Evolutionary conservation across 139 green algal species (phyloP), one percentile per base, ranked within the genome.

Genomic region (Tetradesmus lagerheimii): DNA sequence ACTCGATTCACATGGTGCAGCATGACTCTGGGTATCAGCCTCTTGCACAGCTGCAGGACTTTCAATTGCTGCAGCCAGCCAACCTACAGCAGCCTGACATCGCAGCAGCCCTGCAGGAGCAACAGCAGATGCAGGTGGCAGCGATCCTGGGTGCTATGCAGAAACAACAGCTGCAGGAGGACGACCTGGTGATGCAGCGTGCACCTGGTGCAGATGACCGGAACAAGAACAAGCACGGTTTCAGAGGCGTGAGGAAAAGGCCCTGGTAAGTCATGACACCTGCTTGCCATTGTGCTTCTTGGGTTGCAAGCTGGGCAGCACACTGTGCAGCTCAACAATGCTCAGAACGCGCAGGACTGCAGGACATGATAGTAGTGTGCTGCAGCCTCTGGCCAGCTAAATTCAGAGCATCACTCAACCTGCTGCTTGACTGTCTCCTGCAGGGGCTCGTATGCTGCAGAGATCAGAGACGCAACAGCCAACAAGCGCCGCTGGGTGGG

Each of bases 361-460:
- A 64, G 50, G 50, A 64, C 50, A 94, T 90, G 88, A 94, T 35
- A 20, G 94, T 50, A 11, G 4, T 35, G 4, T 85, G 94, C 12
- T 96, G 94, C 57, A 90, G 95, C 83, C 90, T 50, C 5, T 50
- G 4, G 43, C 43, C 8, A 4, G 5, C 43, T 8, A 50, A 50
- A 50, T 4, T 50, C 43, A 8, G 43, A 14, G 43, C 8, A 8
- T 50, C 5, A 8, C 43, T 50, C 43, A 50, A 4, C 4, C 43
- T 14, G 43, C 8, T 50, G 43, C 8, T 4, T 50, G 43, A 8
- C 43, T 50, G 43, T 50, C 5, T 85, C 79, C 43, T n/a, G 12
- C 14, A 41, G 82, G 96, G 95, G 95, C 76, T 97, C 96, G 84
- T 98, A 93, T 91, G 96, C 96, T 23, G 96, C 96, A 2, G 96